These are phyloP conservation scores for Paecilomyces fulvus DNA, from an alignment of 2,329 filamentous ascomycete genomes.

Conservation along the genomic window DNA sequence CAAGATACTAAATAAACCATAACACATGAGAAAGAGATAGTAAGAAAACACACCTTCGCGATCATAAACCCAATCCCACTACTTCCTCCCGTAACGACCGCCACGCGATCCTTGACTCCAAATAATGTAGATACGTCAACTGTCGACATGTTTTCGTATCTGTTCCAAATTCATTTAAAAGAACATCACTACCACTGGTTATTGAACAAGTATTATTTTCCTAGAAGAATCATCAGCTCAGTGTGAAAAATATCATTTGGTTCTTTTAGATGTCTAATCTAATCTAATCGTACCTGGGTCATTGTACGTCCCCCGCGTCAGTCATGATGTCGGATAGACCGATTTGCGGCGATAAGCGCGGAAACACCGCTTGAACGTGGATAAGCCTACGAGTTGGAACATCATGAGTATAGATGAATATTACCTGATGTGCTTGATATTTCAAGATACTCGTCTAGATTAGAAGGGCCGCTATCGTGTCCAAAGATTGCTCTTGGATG, in stretches of 20 bases:
- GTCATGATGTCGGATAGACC: slow-evolving; percentile 3
- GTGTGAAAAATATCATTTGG: not conserved
- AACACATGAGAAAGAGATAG: not conserved
- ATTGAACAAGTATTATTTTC: not conserved
- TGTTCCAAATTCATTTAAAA: not conserved
- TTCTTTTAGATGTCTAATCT: not conserved
- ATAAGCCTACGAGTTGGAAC: not conserved
- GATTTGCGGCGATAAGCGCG: slow-evolving; percentile 1
- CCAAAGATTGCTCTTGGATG: no score
- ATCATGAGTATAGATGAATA: no score
- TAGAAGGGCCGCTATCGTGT: no score
- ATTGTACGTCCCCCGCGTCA: not conserved
- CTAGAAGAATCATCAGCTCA: not conserved
- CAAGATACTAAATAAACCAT: no score
- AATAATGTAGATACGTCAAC: slow-evolving; percentile 15
- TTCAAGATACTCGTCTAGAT: no score
- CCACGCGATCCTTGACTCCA: slow-evolving; percentile 34
- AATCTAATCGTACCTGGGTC: not conserved
- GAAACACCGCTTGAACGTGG: not conserved
- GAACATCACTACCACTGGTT: not conserved
- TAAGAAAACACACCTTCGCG: slow-evolving; percentile 23
- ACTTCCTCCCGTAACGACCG: slow-evolving; percentile 37
- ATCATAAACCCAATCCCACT: slow-evolving; percentile 44
- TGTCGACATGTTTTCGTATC: slow-evolving; percentile 6
- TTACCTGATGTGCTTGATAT: no score